These are phyloP conservation scores for Stagonosporopsis chrysanthemi DNA, from an alignment of 2,329 filamentous ascomycete species.

Conservation along the genomic window DNA sequence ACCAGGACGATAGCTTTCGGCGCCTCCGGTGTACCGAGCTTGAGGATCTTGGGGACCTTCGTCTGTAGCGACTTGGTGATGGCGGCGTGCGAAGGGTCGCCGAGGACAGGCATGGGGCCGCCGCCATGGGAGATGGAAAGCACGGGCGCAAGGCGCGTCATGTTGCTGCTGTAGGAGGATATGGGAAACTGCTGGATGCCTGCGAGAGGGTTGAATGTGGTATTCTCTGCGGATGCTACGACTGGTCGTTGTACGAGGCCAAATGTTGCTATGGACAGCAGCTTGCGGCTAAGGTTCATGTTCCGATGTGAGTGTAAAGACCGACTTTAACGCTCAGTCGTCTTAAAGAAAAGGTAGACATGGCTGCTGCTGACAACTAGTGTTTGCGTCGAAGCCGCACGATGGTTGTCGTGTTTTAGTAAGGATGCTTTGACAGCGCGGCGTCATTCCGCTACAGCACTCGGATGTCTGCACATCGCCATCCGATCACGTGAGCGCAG, in stretches of 20 bases:
- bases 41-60: constrained; percentile 63
- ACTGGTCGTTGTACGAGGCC: constrained; percentile 9
- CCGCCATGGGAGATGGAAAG: constrained; percentile 52
- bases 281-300: constrained; percentile 28
- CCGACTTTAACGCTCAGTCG: not conserved
- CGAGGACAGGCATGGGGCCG: constrained; percentile 65
- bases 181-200: constrained; percentile 39
- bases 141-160: constrained; percentile 49
- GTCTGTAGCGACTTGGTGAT: constrained; percentile 62
- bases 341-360: constrained; percentile 6
- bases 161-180: constrained; percentile 33
- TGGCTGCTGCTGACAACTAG: constrained; percentile 20
- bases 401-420: constrained; percentile 24
- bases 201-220: constrained; percentile 34
- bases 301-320: not conserved
- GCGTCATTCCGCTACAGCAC: constrained; percentile 29
- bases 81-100: constrained; percentile 60
- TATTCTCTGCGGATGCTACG: constrained; percentile 28
- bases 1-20: constrained; percentile 63
- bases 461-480: not conserved
- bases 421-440: constrained; percentile 27
- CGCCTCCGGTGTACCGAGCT: constrained; percentile 59
- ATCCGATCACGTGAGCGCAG: constrained; percentile 15
- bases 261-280: constrained; percentile 25
- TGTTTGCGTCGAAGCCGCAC: constrained; percentile 2